Evolutionary conservation across 208 protist species (phyloP), one percentile per base, ranked within the genome.

Genomic region (Vickermania spadyakhi): DNA sequence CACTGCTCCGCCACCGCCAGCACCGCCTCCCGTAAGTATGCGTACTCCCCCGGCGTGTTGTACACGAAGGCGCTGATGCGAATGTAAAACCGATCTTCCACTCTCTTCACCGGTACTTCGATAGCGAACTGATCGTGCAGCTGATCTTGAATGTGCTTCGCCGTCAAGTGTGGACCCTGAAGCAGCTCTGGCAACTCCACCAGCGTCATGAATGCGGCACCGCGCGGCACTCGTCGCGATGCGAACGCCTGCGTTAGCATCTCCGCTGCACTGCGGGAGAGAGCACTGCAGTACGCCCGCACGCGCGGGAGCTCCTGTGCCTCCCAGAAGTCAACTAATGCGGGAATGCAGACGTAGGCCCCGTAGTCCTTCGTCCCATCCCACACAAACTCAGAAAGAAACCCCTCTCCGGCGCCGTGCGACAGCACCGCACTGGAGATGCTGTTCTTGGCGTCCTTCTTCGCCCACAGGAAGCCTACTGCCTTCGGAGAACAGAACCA

Each of bases 341-440:
- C 83, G 3, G 87, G 91, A 52, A 94, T 77, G 21, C 76, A 70
- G 23, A 95, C 66, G 64, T 89, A 93, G 7, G 84, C 72, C 27
- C 84, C 78, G 73, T 93, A 94, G 71, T 94, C 88, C 22, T 75
- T 75, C 13, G 84, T 89, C 52, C 92, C 92, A 21, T 94, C 86
- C 89, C 92, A 96, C 27, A 95, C 91, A 56, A 97, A 96, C 71
- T 92, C 81, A 18, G 84, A 93, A 3, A 91, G 67, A 51, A 97
- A 65, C 1, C 89, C 89, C 23, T 89, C 80, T 21, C 87, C 82
- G 28, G 84, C 82, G 25, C 92, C 92, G 58, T 97, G 92, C 5
- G 86, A 94, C 22, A 89, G 62, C 51, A 92, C 84, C 23, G 84
- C 80, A 51, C 72, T 84, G 71, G 75, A 77, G 51, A 93, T 70